Base-by-base conservation (phyloP, 140 eudicot species). In the Erigeron philadelphicus region DNA sequence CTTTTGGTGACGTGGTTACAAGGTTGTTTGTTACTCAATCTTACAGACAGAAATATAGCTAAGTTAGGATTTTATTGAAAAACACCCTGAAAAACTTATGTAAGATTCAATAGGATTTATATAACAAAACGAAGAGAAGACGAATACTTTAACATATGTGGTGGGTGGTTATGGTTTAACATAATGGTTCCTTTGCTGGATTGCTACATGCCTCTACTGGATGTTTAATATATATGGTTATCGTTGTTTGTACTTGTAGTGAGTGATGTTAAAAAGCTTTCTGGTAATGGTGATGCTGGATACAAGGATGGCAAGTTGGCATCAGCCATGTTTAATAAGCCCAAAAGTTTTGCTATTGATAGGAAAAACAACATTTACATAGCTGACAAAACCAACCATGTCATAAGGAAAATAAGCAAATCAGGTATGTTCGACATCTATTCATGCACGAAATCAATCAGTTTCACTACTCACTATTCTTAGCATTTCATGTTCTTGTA, bases 281-380 rank as follows among this genome's bases (percentile, higher is more conserved):
- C 89, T 21, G 95, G 96, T 48, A 75, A 81, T 58, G 86, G 89
- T 1, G 55, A 11, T 63, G 75, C 76, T 57, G 87, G 85, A 17
- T 91, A 79, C 58, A 66, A 57, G 64, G 97, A 91, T 21, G 97
- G 97, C 40, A 89, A 81, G 52, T 70, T 84, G 87, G 80, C 18
- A 50, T 80, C 89, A 7, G 95, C 97, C 19, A 70, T 38, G 84
- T 88, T 88, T 72, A 71, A 82, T 45, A 84, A 84, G 75, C 96
- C 92, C 31, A 84, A 64, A 54, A 84, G 86, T 72, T 88, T 91
- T 67, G 84, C 97, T 3, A 72, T 88, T 40, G 97, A 91, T 76
- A 64, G 47, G 58, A 86, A 81, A 68, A 90, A 90, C 74, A 91
- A 91, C 72, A 71, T 91, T 1, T 91, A 91, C 78, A 83, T 88